A percentile compares a stretch with the other conserved stretches of the same genome.
These are phyloP conservation scores for Ophiostoma ulmi DNA, from an alignment of 2,329 filamentous ascomycete genomes.

Conservation along the genomic window DNA sequence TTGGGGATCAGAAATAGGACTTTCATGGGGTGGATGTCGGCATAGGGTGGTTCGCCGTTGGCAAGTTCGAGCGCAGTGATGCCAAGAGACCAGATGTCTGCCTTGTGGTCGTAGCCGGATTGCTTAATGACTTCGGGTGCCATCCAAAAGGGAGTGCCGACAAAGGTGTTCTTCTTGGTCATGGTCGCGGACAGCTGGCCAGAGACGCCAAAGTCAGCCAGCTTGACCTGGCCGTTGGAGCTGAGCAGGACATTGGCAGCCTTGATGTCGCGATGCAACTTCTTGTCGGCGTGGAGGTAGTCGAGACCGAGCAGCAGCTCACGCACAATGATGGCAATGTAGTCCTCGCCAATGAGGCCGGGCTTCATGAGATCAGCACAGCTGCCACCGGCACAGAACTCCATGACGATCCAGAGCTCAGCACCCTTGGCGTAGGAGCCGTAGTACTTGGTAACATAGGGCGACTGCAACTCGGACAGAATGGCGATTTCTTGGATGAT, in stretches of 20 bases:
- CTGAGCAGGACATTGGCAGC: conserved; percentile 89
- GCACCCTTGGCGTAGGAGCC: conserved; percentile 94
- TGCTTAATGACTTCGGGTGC: conserved; percentile 98
- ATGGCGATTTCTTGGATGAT: conserved; percentile 99
- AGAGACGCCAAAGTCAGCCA: conserved; percentile 95
- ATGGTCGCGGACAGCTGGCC: conserved; percentile 95
- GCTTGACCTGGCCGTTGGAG: conserved; percentile 89
- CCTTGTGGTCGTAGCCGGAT: conserved; percentile 95
- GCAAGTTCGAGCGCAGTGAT: conserved; percentile 92
- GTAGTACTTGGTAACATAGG: conserved; percentile 96
- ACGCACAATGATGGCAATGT: conserved; percentile 90
- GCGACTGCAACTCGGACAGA: conserved; percentile 88
- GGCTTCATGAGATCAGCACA: conserved; percentile 96
- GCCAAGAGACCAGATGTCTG: conserved; percentile 94
- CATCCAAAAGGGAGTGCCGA: conserved; percentile 99
- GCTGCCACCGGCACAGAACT: conserved; percentile 94
- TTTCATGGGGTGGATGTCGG: conserved; percentile 98
- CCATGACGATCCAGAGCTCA: conserved; percentile 99
- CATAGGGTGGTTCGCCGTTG: conserved; percentile 87
- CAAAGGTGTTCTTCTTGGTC: conserved; percentile 99
- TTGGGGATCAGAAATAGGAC: conserved; percentile 95
- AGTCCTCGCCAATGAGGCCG: conserved; percentile 83
- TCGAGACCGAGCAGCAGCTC: conserved; percentile 86
- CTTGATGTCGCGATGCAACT: conserved; percentile 94
- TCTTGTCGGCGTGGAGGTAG: conserved; percentile 92